A percentile compares a stretch with the other conserved stretches of the same genome.
Conservation (phyloP, 2,329 filamentous ascomycete species). For the Fusarium napiforme region DNA sequence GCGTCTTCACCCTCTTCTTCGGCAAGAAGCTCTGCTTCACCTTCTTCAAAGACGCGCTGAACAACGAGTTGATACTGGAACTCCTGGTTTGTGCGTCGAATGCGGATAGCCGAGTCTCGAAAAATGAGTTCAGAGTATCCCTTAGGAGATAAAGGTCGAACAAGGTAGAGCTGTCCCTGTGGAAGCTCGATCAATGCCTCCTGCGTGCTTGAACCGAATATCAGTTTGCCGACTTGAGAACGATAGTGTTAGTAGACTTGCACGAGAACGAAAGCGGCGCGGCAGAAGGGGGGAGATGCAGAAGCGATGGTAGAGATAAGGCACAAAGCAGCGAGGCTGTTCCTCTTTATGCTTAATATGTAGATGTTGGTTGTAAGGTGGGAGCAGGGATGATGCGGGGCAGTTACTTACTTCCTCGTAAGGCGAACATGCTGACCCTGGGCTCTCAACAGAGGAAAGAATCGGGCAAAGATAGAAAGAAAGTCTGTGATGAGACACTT, state of each 20-base stretch:
- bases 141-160: slow-evolving; percentile 93
- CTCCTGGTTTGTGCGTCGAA: slow-evolving; percentile 92
- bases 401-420: slow-evolving; percentile 51
- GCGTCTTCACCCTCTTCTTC: slow-evolving; percentile 90
- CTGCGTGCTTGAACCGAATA: slow-evolving; percentile 88
- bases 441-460: slow-evolving; percentile 12
- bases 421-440: slow-evolving; percentile 51
- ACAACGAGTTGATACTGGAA: slow-evolving; percentile 98
- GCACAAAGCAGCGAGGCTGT: slow-evolving; percentile 6
- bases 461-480: background rate
- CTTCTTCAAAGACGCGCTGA: slow-evolving; percentile 96
- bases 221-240: slow-evolving; percentile 82
- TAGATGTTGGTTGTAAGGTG: slow-evolving; percentile 20
- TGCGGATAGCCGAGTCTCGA: slow-evolving; percentile 92
- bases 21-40: slow-evolving; percentile 89
- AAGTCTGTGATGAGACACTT: slow-evolving; percentile 3
- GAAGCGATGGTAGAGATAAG: background rate
- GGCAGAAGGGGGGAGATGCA: background rate
- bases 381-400: slow-evolving; percentile 37
- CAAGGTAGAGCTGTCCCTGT: slow-evolving; percentile 96
- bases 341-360: slow-evolving; percentile 14
- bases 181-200: slow-evolving; percentile 94
- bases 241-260: slow-evolving; percentile 22
- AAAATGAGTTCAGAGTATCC: slow-evolving; percentile 99
- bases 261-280: background rate